phyloP scores from a whole-genome alignment of 805 yeast genomes.

The Lachancea quebecensis region DNA sequence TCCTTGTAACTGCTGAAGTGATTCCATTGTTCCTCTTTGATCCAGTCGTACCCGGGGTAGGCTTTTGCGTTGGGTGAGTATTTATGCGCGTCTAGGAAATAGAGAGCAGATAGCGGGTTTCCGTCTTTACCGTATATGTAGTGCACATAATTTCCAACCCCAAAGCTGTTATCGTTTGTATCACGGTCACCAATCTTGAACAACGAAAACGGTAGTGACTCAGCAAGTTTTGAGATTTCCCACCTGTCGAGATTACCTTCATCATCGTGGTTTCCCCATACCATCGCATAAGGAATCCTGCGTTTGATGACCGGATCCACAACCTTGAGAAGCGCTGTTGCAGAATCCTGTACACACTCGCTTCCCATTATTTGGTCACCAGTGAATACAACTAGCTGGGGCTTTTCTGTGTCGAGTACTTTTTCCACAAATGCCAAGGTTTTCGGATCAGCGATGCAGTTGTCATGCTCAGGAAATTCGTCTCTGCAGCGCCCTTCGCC shows the following conservation, averaged over 20 bases:
- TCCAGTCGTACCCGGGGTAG: constrained; percentile 78
- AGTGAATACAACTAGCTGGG: constrained; percentile 78
- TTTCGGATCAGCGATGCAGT: constrained; percentile 73
- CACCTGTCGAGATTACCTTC: constrained; percentile 64
- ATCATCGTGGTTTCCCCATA: constrained; percentile 92
- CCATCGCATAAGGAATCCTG: constrained; percentile 75
- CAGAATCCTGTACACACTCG: constrained; percentile 64
- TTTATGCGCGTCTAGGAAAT: constrained; percentile 80
- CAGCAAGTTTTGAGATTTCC: constrained; percentile 51
- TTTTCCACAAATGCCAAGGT: constrained; percentile 55
- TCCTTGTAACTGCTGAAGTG: constrained; percentile 40
- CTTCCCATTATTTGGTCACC: constrained; percentile 92
- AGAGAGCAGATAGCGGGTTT: constrained; percentile 50
- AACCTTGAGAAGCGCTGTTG: constrained; percentile 73
- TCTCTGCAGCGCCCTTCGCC: constrained; percentile 77
- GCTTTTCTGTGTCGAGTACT: constrained; percentile 67
- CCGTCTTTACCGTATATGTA: constrained; percentile 40
- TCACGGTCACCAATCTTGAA: constrained; percentile 57
- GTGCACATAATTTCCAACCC: constrained; percentile 74
- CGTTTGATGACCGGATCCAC: constrained; percentile 59
- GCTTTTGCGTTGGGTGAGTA: constrained; percentile 61
- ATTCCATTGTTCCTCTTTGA: constrained; percentile 61
- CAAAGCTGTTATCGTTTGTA: constrained; percentile 42
- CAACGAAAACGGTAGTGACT: constrained; percentile 60
- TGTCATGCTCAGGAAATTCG: constrained; percentile 48